Evolutionary conservation across 2,329 filamentous ascomycete species (phyloP), one percentile per base, ranked within the genome.

Genomic region (Elsinoe australis): DNA sequence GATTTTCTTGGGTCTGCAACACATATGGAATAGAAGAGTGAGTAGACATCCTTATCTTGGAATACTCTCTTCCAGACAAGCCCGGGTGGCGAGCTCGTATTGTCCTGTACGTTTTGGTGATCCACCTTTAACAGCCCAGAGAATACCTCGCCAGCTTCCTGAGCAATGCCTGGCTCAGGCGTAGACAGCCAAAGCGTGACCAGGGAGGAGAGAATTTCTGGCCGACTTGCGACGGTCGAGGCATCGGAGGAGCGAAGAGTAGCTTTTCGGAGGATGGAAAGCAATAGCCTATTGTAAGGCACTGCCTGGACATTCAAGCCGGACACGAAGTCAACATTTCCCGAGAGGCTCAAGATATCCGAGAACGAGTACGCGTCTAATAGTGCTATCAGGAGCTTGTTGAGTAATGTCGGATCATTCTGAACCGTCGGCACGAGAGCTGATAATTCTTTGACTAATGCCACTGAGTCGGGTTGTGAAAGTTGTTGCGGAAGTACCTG

Each of bases 61-160:
- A 83, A 82, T 1, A 82, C 55, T 14, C 79, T 72, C 57, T 77
- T 73, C 79, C 78, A 82, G 57, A 83, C 67, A 1, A 79, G 62
- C 0, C 73, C 74, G 64, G 58, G 44, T 28, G 44, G 47, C 58
- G 54, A 15, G 22, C 55, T 52, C 4, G 55, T 49, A 24, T 54
- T 50, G 34, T 42, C 46, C 8, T 15, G 28, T n/a, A 45, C 49
- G 56, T 57, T 49, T 55, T 66, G 58, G 34, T 69, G 62, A 46
- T 78, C 73, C 4, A 76, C 65, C 45, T 70, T 68, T 26, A 82
- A 58, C 1, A 82, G 63, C 5, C 69, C 67, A 51, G 72, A 67
- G 8, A 83, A 59, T 6, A 77, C 63, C 34, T 75, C 67, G 22
- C 73, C 67, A 2, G 77, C 73, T 47, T 72, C 67, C 14, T 72